Percentiles rank a stretch among this genome's conserved stretches.
These are phyloP conservation scores for Blastobotrys terrestris DNA, from an alignment of 805 yeast species.

Conservation along the genomic window DNA sequence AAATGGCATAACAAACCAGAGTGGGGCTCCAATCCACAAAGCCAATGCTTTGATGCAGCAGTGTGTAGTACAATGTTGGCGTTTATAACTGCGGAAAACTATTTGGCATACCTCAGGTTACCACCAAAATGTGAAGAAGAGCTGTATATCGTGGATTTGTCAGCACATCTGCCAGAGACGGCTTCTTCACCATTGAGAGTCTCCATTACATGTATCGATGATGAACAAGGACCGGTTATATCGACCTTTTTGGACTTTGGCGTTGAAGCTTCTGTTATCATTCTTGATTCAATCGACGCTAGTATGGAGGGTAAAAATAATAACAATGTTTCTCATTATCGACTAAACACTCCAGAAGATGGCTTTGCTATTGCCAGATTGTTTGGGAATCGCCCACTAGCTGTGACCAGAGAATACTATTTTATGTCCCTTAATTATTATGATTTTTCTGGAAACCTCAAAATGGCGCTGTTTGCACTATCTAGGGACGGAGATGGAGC, in stretches of 20 bases:
- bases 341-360: background rate
- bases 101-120: background rate
- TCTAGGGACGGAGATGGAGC: background rate
- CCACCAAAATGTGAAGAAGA: background rate
- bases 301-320: background rate
- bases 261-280: background rate
- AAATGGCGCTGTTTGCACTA: conserved; percentile 5
- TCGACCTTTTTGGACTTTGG: background rate
- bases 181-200: background rate
- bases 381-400: background rate
- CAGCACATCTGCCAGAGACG: background rate
- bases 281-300: background rate
- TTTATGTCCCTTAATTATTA: conserved; percentile 4
- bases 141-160: background rate
- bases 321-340: background rate
- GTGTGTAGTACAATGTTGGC: background rate
- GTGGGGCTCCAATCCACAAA: background rate
- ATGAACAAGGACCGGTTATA: background rate
- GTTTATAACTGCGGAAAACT: background rate
- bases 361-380: background rate
- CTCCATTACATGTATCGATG: background rate
- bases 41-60: background rate
- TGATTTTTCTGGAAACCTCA: conserved; percentile 1
- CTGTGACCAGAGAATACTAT: background rate
- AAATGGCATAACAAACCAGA: background rate